A percentile compares a stretch with the other conserved stretches of the same genome.
Evolutionary conservation across 2,329 filamentous ascomycete species (phyloP).

Genomic region (Alternaria triticimaculans): DNA sequence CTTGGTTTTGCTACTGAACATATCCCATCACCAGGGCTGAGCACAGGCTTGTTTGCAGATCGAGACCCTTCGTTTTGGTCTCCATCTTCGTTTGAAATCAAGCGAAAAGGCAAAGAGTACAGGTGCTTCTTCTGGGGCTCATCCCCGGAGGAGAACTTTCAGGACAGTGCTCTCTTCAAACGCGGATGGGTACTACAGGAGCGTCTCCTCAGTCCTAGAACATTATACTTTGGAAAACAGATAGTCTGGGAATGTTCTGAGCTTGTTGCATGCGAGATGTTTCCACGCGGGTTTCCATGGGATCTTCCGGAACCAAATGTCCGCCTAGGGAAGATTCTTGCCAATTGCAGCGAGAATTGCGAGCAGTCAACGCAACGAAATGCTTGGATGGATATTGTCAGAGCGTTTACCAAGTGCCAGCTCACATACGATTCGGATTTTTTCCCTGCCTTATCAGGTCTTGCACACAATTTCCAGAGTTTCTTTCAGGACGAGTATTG

Average conservation of each 20-base stretch:
- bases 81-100: fast-evolving
- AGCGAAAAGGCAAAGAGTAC: neutral
- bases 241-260: neutral
- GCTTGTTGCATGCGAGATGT: fast-evolving
- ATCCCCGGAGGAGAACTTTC: fast-evolving
- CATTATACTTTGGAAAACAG: fast-evolving
- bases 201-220: neutral
- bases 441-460: neutral
- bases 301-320: fast-evolving
- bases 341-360: fast-evolving
- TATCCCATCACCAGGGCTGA: fast-evolving
- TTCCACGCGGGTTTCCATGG: neutral
- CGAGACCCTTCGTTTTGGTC: neutral
- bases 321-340: fast-evolving
- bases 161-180: neutral
- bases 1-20: neutral
- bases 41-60: neutral
- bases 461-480: neutral
- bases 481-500: neutral
- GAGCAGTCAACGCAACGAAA: fast-evolving
- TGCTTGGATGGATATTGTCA: fast-evolving
- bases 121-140: fast-evolving
- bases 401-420: neutral
- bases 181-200: neutral
- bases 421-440: neutral